phyloP scores from a whole-genome alignment of 768 basidiomycete genomes.

The Calvatia gigantea region DNA sequence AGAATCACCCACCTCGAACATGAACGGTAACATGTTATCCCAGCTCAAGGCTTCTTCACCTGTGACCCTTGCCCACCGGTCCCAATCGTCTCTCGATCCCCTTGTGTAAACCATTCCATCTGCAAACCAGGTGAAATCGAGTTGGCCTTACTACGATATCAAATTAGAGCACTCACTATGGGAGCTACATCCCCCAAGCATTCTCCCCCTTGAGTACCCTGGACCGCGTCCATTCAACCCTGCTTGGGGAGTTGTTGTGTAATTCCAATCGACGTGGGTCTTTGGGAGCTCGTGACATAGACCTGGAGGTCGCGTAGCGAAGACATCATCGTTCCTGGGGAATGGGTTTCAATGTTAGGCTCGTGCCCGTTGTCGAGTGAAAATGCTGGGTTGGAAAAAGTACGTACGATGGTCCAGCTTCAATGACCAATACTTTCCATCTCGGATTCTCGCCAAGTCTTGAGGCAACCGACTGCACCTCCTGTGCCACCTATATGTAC shows the following conservation, averaged over 20 bases:
- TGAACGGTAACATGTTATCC: constrained; percentile 25
- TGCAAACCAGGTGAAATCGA: background rate
- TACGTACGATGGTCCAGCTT: constrained; percentile 14
- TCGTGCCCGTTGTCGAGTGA: too few species aligned
- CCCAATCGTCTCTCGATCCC: constrained; percentile 29
- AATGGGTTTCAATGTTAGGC: background rate
- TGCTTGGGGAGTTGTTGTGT: constrained; percentile 11
- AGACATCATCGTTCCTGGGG: constrained; percentile 5
- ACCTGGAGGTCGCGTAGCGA: constrained; percentile 1
- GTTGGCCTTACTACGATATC: background rate
- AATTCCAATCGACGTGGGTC: constrained; percentile 17
- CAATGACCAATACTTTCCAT: constrained; percentile 14
- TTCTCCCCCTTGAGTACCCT: constrained; percentile 3
- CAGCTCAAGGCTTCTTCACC: constrained; percentile 30
- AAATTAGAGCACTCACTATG: constrained; percentile 8
- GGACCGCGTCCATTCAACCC: constrained; percentile 8
- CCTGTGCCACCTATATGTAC: constrained; percentile 15
- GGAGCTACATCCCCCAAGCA: constrained; percentile 16
- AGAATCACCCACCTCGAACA: constrained; percentile 18
- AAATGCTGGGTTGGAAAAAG: background rate
- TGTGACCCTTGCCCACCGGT: constrained; percentile 27
- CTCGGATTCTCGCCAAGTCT: constrained; percentile 11
- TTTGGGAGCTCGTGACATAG: background rate
- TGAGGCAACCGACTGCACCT: constrained; percentile 5
- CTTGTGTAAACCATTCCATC: constrained; percentile 29